Conservation (phyloP, 805 yeast genomes). For the Ogataea neopini region DNA sequence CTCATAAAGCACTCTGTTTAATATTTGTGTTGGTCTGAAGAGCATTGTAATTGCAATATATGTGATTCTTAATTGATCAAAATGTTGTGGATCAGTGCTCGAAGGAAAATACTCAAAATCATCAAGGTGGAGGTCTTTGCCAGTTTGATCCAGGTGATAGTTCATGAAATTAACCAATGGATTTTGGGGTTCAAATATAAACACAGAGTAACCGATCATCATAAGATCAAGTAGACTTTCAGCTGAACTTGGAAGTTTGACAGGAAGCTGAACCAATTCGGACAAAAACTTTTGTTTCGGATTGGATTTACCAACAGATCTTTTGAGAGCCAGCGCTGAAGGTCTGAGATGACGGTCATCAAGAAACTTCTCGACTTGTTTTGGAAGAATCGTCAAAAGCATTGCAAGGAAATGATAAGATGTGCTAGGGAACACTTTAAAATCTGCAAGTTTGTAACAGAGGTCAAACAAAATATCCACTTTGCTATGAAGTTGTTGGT, state of each 20-base stretch:
- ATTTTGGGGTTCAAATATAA: slow-evolving; percentile 26
- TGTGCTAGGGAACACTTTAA: slow-evolving; percentile 30
- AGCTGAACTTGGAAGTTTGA: slow-evolving; percentile 28
- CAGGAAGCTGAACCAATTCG: slow-evolving; percentile 26
- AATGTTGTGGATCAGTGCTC: slow-evolving; percentile 17
- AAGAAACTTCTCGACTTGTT: slow-evolving; percentile 30
- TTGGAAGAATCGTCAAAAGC: slow-evolving; percentile 36
- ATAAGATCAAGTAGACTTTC: slow-evolving; percentile 36
- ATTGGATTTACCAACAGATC: slow-evolving; percentile 24
- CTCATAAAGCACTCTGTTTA: slow-evolving; percentile 15
- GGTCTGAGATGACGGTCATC: slow-evolving; percentile 24
- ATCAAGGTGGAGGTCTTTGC: slow-evolving; percentile 32
- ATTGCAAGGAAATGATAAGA: slow-evolving; percentile 36
- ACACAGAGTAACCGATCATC: slow-evolving; percentile 35
- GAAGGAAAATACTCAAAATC: slow-evolving; percentile 28
- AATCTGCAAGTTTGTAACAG: slow-evolving; percentile 33
- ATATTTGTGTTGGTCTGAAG: slow-evolving; percentile 20
- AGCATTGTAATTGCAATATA: slow-evolving; percentile 29
- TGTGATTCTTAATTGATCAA: slow-evolving; percentile 27
- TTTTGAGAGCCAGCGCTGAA: slow-evolving; percentile 25
- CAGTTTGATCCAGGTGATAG: slow-evolving; percentile 24
- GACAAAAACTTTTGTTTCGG: slow-evolving; percentile 30
- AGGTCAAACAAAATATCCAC: slow-evolving; percentile 41
- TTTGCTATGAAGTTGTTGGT: slow-evolving; percentile 20
- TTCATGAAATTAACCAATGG: slow-evolving; percentile 33